phyloP scores from a whole-genome alignment of 176 grass and related monocot species.

The Musa itinerans region DNA sequence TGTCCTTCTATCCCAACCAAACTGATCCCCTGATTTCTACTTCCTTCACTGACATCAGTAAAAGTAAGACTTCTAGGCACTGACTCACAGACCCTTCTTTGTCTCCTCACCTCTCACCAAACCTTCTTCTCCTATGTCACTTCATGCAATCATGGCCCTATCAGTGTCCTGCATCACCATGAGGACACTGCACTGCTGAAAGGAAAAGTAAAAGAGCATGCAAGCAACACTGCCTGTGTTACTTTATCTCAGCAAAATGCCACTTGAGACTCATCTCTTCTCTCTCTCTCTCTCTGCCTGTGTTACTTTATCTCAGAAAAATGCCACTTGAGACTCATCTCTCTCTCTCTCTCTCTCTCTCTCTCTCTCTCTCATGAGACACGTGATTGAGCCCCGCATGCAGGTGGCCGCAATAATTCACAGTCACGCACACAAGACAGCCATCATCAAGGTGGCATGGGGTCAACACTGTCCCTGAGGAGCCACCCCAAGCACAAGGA shows the following conservation, averaged over 20 bases:
- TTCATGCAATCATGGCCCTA: background rate
- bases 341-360: background rate
- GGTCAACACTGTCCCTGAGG: background rate
- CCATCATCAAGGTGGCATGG: constrained; percentile 11
- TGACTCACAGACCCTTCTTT: background rate
- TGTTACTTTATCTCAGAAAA: background rate
- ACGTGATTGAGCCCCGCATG: constrained; percentile 16
- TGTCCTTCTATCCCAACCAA: no score
- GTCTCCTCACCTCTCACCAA: background rate
- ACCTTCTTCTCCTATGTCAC: background rate
- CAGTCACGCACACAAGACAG: background rate
- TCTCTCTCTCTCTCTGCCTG: background rate
- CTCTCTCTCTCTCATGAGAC: background rate
- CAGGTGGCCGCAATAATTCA: constrained; percentile 15
- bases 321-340: background rate
- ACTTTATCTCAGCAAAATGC: background rate
- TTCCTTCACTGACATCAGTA: no score
- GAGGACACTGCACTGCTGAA: background rate
- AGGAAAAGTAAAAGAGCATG: background rate
- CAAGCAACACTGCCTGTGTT: background rate
- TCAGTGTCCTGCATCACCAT: background rate
- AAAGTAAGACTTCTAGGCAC: no score
- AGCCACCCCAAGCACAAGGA: background rate
- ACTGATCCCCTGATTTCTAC: no score
- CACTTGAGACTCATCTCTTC: background rate